These are phyloP conservation scores for Salvia miltiorrhiza DNA, from an alignment of 257 asterid species.

Conservation along the genomic window DNA sequence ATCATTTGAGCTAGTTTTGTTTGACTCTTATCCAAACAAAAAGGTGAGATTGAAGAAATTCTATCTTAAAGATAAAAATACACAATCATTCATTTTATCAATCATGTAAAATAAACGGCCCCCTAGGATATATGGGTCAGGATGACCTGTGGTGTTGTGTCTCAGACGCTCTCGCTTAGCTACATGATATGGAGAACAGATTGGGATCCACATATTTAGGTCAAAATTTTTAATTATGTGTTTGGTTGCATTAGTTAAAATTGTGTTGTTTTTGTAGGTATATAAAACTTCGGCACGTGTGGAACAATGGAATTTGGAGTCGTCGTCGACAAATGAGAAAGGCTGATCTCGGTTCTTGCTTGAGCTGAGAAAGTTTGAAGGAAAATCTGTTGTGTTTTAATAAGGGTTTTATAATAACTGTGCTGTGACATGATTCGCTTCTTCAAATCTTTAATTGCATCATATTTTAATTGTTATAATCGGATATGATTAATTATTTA, in stretches of 20 bases:
- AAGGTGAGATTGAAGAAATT: too few species aligned
- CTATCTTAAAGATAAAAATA: too few species aligned
- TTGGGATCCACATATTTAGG: conserved; percentile 42
- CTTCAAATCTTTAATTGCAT: too few species aligned
- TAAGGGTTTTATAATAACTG: too few species aligned
- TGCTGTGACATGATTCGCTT: too few species aligned
- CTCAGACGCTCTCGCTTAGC: conserved; percentile 46
- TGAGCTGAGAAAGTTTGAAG: neutral
- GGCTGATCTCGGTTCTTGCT: neutral
- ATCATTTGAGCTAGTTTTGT: too few species aligned
- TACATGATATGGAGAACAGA: conserved; percentile 40
- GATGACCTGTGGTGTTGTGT: conserved; percentile 45
- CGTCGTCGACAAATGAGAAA: neutral
- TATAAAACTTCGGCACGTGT: conserved; percentile 24
- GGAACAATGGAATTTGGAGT: conserved; percentile 11
- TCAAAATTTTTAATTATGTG: neutral
- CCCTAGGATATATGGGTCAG: conserved; percentile 56
- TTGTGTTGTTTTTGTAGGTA: conserved; percentile 14
- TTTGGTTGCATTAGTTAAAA: neutral
- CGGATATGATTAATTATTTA: too few species aligned
- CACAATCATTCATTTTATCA: too few species aligned
- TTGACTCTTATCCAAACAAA: too few species aligned
- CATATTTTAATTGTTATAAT: too few species aligned
- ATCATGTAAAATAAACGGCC: too few species aligned
- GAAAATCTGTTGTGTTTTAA: neutral